These are phyloP conservation scores for Syncephalis fuscata DNA, from an alignment of 371 early-diverging fungal species.

Conservation along the genomic window DNA sequence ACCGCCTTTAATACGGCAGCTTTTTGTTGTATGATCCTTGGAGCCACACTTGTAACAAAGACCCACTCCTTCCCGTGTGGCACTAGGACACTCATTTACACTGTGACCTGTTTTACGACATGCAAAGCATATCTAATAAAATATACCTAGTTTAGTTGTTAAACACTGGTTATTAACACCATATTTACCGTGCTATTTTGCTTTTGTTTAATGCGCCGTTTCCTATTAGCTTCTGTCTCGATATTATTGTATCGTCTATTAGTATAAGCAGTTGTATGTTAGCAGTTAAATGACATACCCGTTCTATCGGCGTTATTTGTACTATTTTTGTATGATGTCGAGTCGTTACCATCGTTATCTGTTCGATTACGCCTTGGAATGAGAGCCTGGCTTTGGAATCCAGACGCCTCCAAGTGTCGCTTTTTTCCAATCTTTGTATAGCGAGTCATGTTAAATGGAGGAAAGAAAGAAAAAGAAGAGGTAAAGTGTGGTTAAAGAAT, in stretches of 20 bases:
- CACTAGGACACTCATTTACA: slow-evolving; percentile 58
- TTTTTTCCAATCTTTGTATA: slow-evolving; percentile 21
- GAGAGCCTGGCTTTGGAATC: slow-evolving; percentile 11
- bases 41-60: slow-evolving; percentile 83
- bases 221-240: background rate
- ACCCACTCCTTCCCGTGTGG: slow-evolving; percentile 24
- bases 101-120: slow-evolving; percentile 75
- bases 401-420: slow-evolving; percentile 17
- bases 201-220: slow-evolving; percentile 1
- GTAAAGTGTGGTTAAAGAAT: background rate
- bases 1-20: slow-evolving; percentile 35
- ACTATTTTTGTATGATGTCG: background rate
- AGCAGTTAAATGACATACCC: background rate
- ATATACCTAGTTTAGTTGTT: slow-evolving; percentile 1
- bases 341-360: background rate
- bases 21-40: slow-evolving; percentile 55
- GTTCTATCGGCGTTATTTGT: background rate
- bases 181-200: slow-evolving; percentile 18
- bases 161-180: background rate
- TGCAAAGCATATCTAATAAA: slow-evolving; percentile 50
- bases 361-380: slow-evolving; percentile 6
- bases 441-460: slow-evolving; percentile 15
- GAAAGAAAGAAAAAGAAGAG: background rate
- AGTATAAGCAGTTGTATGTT: background rate
- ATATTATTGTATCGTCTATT: background rate